Evolutionary conservation across 371 early-diverging fungal species (phyloP).

Genomic region (Paramicrosporidium saccamoebae): DNA sequence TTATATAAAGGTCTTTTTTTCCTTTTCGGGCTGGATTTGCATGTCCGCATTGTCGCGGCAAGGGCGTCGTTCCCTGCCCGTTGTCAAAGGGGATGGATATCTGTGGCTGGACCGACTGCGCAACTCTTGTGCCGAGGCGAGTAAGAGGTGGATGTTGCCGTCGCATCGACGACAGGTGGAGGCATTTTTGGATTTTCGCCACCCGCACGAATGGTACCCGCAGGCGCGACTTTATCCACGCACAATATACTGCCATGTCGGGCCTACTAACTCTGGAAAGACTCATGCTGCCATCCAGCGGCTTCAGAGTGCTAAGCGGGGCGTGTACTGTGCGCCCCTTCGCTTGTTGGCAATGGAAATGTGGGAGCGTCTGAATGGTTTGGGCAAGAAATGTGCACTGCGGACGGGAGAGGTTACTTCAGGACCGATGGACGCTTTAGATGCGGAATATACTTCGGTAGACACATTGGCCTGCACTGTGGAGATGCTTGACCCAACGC

Average conservation of each 20-base stretch:
- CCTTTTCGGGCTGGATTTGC: too few relatives aligned
- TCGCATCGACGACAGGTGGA: too few relatives aligned
- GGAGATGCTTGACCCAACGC: conserved; percentile 41
- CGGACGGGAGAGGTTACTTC: conserved; percentile 54
- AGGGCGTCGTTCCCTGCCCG: too few relatives aligned
- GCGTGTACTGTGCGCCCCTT: conserved; percentile 67
- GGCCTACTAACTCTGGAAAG: conserved; percentile 89
- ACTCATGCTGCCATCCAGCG: conserved; percentile 53
- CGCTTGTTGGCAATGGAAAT: conserved; percentile 74
- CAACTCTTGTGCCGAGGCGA: too few relatives aligned
- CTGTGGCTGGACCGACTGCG: too few relatives aligned
- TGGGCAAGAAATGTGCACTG: conserved; percentile 37
- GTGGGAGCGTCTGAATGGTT: conserved; percentile 36
- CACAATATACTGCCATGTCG: conserved; percentile 63
- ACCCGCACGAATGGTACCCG: conserved; percentile 1
- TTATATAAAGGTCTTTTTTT: too few relatives aligned
- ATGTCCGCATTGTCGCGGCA: too few relatives aligned
- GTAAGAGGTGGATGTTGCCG: too few relatives aligned
- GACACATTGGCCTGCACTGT: conserved; percentile 42
- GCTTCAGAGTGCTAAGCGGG: conserved; percentile 16
- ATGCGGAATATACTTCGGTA: conserved; percentile 6
- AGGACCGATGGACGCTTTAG: conserved; percentile 5
- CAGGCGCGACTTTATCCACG: conserved; percentile 3
- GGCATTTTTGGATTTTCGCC: background rate
- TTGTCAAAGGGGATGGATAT: too few relatives aligned